Conservation (phyloP, 2,329 filamentous ascomycete species). For the Sclerotinia sclerotiorum region DNA sequence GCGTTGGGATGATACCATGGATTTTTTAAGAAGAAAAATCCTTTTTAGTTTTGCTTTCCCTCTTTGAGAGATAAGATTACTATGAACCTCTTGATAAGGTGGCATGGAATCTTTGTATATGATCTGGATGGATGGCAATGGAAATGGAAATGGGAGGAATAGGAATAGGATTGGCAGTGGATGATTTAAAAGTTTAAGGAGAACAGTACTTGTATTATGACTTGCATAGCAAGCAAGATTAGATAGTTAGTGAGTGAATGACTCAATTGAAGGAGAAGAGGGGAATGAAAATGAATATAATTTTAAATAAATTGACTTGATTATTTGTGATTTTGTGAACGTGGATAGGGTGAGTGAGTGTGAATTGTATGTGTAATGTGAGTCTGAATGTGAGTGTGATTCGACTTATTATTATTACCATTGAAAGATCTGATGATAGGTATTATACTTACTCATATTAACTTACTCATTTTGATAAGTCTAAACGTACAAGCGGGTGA, state of each 20-base stretch:
- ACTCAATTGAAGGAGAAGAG: neutral
- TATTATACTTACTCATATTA: too few species aligned
- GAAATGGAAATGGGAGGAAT: constrained; percentile 2
- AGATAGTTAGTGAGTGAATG: constrained; percentile 1
- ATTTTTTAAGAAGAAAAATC: constrained; percentile 6
- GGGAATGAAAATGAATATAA: constrained; percentile 1
- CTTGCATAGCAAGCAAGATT: constrained; percentile 3
- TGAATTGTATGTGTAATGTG: too few species aligned
- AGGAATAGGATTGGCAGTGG: constrained; percentile 1
- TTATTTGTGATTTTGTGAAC: neutral
- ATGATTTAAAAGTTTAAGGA: constrained; percentile 7
- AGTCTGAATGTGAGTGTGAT: too few species aligned
- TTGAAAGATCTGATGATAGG: too few species aligned
- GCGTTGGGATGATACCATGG: constrained; percentile 40
- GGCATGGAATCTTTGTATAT: constrained; percentile 18
- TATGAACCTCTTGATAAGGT: neutral
- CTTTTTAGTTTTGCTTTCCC: neutral
- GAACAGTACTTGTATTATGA: constrained; percentile 6
- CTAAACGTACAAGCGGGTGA: too few species aligned
- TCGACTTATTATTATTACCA: too few species aligned
- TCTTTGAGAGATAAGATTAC: constrained; percentile 10
- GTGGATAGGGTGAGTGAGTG: neutral
- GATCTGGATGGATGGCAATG: constrained; percentile 15
- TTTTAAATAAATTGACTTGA: neutral
- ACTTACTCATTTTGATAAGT: too few species aligned